A percentile compares a stretch with the other conserved stretches of the same genome.
Conservation (phyloP, 768 basidiomycete genomes). For the Collybia nuda region DNA sequence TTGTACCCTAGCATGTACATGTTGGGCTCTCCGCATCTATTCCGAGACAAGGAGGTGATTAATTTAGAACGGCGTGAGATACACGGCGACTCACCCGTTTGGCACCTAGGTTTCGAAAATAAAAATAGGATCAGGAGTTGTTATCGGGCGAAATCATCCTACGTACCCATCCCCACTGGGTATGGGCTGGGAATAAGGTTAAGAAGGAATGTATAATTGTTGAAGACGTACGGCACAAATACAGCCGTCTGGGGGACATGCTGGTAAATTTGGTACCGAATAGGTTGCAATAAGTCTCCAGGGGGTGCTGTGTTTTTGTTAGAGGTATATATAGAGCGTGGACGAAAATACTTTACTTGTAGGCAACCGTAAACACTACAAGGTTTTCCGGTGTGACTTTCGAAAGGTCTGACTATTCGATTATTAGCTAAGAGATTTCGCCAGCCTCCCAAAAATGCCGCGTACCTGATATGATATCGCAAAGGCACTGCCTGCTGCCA, state of each 20-base stretch:
- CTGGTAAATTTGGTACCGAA: slow-evolving; percentile 48
- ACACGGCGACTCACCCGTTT: slow-evolving; percentile 30
- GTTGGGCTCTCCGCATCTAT: slow-evolving; percentile 51
- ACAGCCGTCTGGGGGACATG: slow-evolving; percentile 49
- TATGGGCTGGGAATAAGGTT: neutral
- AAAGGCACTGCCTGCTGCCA: slow-evolving; percentile 54
- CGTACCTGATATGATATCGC: slow-evolving; percentile 51
- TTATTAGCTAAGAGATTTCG: neutral
- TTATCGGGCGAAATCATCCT: no score
- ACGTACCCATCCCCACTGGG: slow-evolving; percentile 53
- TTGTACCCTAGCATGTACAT: slow-evolving; percentile 47
- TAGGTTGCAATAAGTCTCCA: slow-evolving; percentile 48
- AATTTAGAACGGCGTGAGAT: no score
- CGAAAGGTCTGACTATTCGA: slow-evolving; percentile 41
- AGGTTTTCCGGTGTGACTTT: slow-evolving; percentile 48
- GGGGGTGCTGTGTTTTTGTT: slow-evolving; percentile 36
- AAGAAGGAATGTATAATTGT: neutral
- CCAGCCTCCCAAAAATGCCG: neutral
- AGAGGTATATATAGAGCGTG: neutral
- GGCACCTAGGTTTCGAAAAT: slow-evolving; percentile 25
- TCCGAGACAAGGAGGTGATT: neutral
- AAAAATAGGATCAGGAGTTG: slow-evolving; percentile 2
- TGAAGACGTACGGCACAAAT: slow-evolving; percentile 45
- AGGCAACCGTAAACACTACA: slow-evolving; percentile 47
- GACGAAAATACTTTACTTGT: slow-evolving; percentile 31